Evolutionary conservation across 352 stramenopile genomes (phyloP).

Genomic region (Pythium apleroticum): DNA sequence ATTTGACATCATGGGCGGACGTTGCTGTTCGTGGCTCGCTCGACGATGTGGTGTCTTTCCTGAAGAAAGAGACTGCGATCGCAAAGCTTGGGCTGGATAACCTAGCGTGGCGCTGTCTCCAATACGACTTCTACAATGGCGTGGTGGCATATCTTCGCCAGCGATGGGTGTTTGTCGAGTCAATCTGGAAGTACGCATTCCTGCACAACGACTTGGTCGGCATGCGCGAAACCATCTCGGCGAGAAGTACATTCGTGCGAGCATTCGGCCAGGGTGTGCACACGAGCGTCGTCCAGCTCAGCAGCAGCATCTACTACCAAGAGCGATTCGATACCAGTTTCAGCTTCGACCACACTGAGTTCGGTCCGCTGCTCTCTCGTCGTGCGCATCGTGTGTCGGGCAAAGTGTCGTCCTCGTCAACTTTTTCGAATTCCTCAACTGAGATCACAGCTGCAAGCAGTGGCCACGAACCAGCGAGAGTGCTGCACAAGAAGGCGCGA

Average conservation of each 20-base stretch:
- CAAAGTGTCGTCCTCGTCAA: neutral
- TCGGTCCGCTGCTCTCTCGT: constrained; percentile 44
- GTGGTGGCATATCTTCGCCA: constrained; percentile 37
- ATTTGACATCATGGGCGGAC: constrained; percentile 61
- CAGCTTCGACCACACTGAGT: constrained; percentile 47
- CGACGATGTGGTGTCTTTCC: constrained; percentile 39
- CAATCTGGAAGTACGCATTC: constrained; percentile 56
- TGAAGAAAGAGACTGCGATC: constrained; percentile 15
- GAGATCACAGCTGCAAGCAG: neutral
- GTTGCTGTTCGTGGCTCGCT: constrained; percentile 45
- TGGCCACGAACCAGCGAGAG: constrained; percentile 12
- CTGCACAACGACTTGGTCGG: constrained; percentile 39
- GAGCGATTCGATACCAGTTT: constrained; percentile 32
- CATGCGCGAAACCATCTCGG: constrained; percentile 36
- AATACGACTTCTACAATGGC: constrained; percentile 38
- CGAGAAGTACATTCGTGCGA: constrained; percentile 20
- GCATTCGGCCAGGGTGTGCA: constrained; percentile 35
- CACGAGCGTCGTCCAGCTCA: constrained; percentile 29
- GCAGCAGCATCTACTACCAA: constrained; percentile 26
- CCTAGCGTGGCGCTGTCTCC: constrained; percentile 46
- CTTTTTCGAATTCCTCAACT: neutral
- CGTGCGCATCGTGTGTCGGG: constrained; percentile 41
- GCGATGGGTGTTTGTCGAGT: constrained; percentile 38
- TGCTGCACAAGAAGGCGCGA: constrained; percentile 40
- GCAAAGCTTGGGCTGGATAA: constrained; percentile 34